Base-by-base conservation (phyloP, 78 protist species). In the Paulinella micropora region DNA sequence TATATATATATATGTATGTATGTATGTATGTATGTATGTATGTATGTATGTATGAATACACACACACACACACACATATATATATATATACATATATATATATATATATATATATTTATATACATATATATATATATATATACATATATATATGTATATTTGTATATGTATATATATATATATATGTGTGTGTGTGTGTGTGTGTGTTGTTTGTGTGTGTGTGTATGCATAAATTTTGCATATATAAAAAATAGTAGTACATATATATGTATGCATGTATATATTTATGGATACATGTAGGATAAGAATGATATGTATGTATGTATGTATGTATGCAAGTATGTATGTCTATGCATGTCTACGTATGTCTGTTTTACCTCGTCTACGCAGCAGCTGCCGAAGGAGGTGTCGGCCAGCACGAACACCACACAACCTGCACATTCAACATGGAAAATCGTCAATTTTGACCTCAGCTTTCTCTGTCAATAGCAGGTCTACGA, bases 391-490 rank as follows among this genome's bases (percentile, higher is more conserved):
- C 84, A 81, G 34, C 84, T 81, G 4, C 84, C 84, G 84, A 31
- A 81, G 38, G 84, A 81, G 26, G 84, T 81, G 28, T 81, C 84
- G 37, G 84, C 84, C 84, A 81, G 15, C 6, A 81, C 28, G 84
- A 81, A 81, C 6, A 81, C 26, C 28, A 81, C 84, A 81, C 84
- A 4, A 4, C 29, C 29, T 81, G 84, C 39, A n/a, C n/a, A n/a
- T n/a, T n/a, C n/a, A n/a, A n/a, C n/a, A n/a, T n/a, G n/a, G n/a
- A n/a, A n/a, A n/a, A n/a, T n/a, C n/a, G n/a, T n/a, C n/a, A n/a
- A n/a, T n/a, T n/a, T n/a, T n/a, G n/a, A n/a, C n/a, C n/a, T n/a
- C n/a, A n/a, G n/a, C n/a, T n/a, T n/a, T n/a, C n/a, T n/a, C n/a
- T n/a, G n/a, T n/a, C n/a, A n/a, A n/a, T n/a, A n/a, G n/a, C n/a